These are phyloP conservation scores for Diplocarpon mali DNA, from an alignment of 2,329 filamentous ascomycete species.

Conservation along the genomic window DNA sequence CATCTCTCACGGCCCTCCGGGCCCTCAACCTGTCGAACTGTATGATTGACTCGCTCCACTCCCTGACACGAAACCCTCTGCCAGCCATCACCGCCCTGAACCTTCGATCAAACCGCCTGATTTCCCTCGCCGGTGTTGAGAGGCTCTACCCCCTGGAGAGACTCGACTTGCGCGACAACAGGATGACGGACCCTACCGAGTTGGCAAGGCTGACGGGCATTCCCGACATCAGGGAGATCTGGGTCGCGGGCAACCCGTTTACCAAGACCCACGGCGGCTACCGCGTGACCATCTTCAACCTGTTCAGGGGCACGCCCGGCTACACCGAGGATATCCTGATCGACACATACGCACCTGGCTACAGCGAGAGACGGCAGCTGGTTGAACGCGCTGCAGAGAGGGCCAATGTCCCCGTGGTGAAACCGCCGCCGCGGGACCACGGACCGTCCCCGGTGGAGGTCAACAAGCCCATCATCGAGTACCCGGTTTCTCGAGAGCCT, in stretches of 20 bases:
- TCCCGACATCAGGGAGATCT: slow-evolving; percentile 85
- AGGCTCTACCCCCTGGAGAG: slow-evolving; percentile 79
- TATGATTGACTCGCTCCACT: slow-evolving; percentile 93
- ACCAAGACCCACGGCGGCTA: slow-evolving; percentile 78
- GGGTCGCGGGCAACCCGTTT: slow-evolving; percentile 86
- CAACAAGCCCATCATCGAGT: slow-evolving; percentile 53
- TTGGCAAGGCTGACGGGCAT: slow-evolving; percentile 81
- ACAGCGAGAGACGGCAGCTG: slow-evolving; percentile 73
- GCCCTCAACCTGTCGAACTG: slow-evolving; percentile 91
- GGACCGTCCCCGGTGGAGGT: slow-evolving; percentile 49
- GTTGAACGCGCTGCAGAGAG: slow-evolving; percentile 71
- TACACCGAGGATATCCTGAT: slow-evolving; percentile 86
- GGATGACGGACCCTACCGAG: slow-evolving; percentile 80
- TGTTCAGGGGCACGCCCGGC: slow-evolving; percentile 82
- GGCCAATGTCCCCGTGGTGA: slow-evolving; percentile 67
- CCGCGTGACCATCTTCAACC: slow-evolving; percentile 85
- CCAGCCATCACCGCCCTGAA: slow-evolving; percentile 92
- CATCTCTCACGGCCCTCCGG: slow-evolving; percentile 74
- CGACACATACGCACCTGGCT: slow-evolving; percentile 73
- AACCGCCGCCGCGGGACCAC: slow-evolving; percentile 51
- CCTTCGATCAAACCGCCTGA: slow-evolving; percentile 75
- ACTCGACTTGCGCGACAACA: slow-evolving; percentile 84
- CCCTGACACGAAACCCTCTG: slow-evolving; percentile 71
- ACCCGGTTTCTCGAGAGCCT: slow-evolving; percentile 38
- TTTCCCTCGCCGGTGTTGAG: slow-evolving; percentile 82